Evolutionary conservation across 441 rosid genomes (phyloP), one percentile per base, ranked within the genome.

Genomic region (Euphorbia schlechtendalii): DNA sequence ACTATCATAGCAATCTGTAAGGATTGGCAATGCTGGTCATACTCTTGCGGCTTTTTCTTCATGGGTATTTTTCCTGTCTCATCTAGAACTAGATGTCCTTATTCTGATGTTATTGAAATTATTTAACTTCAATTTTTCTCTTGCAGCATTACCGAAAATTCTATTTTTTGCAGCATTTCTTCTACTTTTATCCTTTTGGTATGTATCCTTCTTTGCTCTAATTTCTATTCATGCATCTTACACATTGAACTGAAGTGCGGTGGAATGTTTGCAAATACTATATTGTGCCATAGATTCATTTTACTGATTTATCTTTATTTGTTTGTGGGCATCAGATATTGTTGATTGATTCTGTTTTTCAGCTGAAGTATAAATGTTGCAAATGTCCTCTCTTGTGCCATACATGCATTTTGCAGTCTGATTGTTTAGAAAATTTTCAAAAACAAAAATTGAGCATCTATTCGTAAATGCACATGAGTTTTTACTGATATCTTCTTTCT

Each of bases 171-270:
- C 88, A 36, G 79, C 83, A 22, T 86, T 86, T 76, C 89, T 86
- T 70, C 86, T 86, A 60, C 85, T 86, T 63, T 60, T 86, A 52
- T 86, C 92, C 69, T 86, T 83, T 84, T 84, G 92, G 92, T 86
- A 78, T 15, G 67, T 55, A 46, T 61, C 30, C 30, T 30, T 7
- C 38, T 56, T 34, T 58, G 27, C 56, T 51, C 25, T 64, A 59
- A 24, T 24, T 43, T 56, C 15, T 17, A 28, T 34, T 36, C 34
- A 27, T 15, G 11, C 49, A 46, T 66, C 18, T 57, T 40, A 45
- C 53, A 57, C 24, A 36, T n/a, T 66, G 41, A 51, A 43, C 28
- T 11, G 12, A 65, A 52, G 10, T 51, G 24, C 17, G 34, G 34
- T 27, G 22, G 20, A 17, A 28, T 28, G 45, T 30, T 5, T 61